phyloP scores from a whole-genome alignment of 176 grass and related monocot species.

The Juncus effusus region DNA sequence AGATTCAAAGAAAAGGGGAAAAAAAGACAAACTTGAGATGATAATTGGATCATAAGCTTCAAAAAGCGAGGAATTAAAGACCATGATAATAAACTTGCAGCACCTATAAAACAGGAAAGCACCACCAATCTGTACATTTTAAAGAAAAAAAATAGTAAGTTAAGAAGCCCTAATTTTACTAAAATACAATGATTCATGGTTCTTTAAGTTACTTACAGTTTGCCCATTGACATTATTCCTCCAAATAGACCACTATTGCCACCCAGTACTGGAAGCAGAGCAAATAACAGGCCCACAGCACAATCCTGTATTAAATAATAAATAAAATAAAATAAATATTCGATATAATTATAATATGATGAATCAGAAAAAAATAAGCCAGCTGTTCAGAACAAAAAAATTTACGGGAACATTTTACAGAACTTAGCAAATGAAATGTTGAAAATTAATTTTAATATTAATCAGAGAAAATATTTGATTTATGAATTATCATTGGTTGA shows the following conservation, averaged over 20 bases:
- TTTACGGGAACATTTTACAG: too few species aligned
- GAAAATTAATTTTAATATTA: not conserved
- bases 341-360: too few species aligned
- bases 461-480: not conserved
- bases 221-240: constrained; percentile 91
- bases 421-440: too few species aligned
- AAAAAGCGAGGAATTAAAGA: constrained; percentile 94
- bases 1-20: constrained; percentile 25
- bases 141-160: constrained; percentile 32
- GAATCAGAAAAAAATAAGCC: too few species aligned
- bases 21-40: constrained; percentile 74
- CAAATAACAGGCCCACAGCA: constrained; percentile 95
- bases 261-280: constrained; percentile 87
- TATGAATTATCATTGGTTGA: too few species aligned
- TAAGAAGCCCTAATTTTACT: too few species aligned
- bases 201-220: constrained; percentile 52
- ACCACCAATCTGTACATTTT: constrained; percentile 70
- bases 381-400: too few species aligned
- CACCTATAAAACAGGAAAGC: constrained; percentile 71
- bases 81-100: constrained; percentile 86
- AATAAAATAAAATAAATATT: constrained; percentile 10
- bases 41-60: constrained; percentile 95
- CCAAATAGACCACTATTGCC: constrained; percentile 78
- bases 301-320: constrained; percentile 64
- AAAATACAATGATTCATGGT: too few species aligned